Percentiles rank a stretch among this genome's conserved stretches.
These are phyloP conservation scores for Aleurites moluccanus DNA, from an alignment of 441 rosid species.

Conservation along the genomic window DNA sequence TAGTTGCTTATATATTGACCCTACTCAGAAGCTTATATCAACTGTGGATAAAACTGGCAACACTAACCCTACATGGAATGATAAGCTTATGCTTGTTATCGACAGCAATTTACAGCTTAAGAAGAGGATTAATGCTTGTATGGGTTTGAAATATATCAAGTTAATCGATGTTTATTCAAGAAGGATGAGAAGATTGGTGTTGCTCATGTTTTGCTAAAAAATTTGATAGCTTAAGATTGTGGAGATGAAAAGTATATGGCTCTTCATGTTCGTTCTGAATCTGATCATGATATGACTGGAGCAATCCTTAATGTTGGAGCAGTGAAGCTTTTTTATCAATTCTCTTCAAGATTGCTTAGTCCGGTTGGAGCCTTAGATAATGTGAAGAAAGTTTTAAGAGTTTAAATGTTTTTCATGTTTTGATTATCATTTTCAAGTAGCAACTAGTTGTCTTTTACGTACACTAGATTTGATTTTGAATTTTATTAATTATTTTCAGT, in stretches of 20 bases:
- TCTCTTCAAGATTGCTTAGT: background rate
- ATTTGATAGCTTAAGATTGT: background rate
- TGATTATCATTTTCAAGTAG: no score
- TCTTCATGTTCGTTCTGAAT: background rate
- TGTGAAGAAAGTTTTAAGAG: no score
- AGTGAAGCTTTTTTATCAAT: background rate
- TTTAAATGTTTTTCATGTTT: no score
- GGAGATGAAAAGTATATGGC: background rate
- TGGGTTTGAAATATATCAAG: background rate
- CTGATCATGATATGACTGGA: background rate
- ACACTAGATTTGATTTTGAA: no score
- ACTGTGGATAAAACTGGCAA: constrained; percentile 50
- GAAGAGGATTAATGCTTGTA: background rate
- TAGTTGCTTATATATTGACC: constrained; percentile 48
- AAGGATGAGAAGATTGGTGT: background rate
- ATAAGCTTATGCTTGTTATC: background rate
- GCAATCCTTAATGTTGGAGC: background rate
- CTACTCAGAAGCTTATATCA: constrained; percentile 47
- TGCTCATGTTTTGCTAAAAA: background rate
- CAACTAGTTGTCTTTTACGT: no score
- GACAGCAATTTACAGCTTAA: background rate
- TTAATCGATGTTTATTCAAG: background rate
- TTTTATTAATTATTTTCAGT: no score
- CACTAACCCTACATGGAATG: constrained; percentile 59
- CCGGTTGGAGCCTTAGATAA: background rate